Percentiles rank a stretch among this genome's conserved stretches.
Evolutionary conservation across 179 eudicot species (phyloP).

Genomic region (Silene coronaria): DNA sequence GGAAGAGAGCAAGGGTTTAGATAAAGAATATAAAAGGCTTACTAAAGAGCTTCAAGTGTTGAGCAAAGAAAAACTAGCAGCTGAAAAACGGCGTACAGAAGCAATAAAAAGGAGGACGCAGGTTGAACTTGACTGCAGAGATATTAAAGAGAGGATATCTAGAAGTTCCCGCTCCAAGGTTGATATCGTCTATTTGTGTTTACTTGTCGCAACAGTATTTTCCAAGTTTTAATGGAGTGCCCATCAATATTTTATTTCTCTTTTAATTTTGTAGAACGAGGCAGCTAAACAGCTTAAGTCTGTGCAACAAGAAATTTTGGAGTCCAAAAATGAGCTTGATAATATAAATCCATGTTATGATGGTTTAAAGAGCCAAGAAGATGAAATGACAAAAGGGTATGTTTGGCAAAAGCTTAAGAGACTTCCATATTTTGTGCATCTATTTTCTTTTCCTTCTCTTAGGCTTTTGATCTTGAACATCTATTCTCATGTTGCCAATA

Average conservation of each 20-base stretch:
- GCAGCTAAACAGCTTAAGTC: slow-evolving; percentile 66
- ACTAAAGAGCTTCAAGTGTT: slow-evolving; percentile 71
- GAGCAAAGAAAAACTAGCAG: slow-evolving; percentile 69
- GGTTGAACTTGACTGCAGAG: slow-evolving; percentile 82
- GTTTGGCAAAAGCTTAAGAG: slow-evolving; percentile 9
- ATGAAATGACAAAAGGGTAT: slow-evolving; percentile 74
- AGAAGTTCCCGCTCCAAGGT: slow-evolving; percentile 63
- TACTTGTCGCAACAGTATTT: neutral
- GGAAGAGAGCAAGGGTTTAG: slow-evolving; percentile 72
- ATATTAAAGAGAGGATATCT: slow-evolving; percentile 63
- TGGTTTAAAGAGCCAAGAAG: slow-evolving; percentile 63
- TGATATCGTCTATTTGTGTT: neutral
- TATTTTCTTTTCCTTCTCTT: neutral
- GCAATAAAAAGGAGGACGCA: slow-evolving; percentile 74
- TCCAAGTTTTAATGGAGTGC: neutral
- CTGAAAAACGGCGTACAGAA: slow-evolving; percentile 61
- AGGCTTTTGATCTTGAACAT: neutral
- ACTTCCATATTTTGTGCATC: slow-evolving; percentile 8
- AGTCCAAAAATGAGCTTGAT: slow-evolving; percentile 57
- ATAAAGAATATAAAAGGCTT: slow-evolving; percentile 68
- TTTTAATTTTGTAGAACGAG: slow-evolving; percentile 46
- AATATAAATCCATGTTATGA: slow-evolving; percentile 54
- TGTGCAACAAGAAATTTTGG: slow-evolving; percentile 63
- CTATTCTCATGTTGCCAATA: neutral
- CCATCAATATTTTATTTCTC: neutral